Evolutionary conservation across 2,329 filamentous ascomycete species (phyloP), one percentile per base, ranked within the genome.

Genomic region (Neofusicoccum sp.): DNA sequence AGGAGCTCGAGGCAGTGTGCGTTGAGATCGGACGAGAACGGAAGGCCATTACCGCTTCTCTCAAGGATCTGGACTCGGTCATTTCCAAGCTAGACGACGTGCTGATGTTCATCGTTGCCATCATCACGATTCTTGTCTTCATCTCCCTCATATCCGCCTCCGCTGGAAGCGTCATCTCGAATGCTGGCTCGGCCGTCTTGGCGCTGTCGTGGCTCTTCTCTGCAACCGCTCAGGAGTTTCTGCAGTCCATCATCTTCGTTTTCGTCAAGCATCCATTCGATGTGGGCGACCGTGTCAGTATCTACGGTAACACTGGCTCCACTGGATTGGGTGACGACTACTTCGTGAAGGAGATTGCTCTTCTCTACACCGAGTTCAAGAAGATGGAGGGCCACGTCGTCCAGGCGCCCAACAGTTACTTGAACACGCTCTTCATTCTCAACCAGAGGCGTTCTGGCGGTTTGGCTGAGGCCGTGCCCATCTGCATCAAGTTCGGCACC

Each of bases 221-320:
- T 65, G 90, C 91, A 0, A 97, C 94, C 0, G 94, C 94, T 0
- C 93, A 97, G 73, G 94, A 98, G 73, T 97, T 98, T 69, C 81
- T 97, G 2, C 93, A 97, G 78, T 97, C 93, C 8, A 87, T 94
- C 72, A 91, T 97, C 69, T 97, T 97, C 73, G 93, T 97, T 68
- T 97, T 97, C 70, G 89, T 97, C 78, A 97, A 97, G 80, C 94
- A 98, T 74, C 94, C 94, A 0, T 98, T 97, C 70, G 94, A 98
- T 75, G 93, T 97, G 3, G 94, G 94, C 61, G 94, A 98, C 74
- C 89, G 94, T 70, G 92, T 98, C 6, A 92, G 90, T 1, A 86
- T 98, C 22, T 97, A 97, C 71, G 93, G 93, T 61, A 96, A 93
- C 70, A 92, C 92, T 0, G 94, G 94, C 65, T 84, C 88, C n/a